Percentiles rank a stretch among this genome's conserved stretches.
phyloP scores from a whole-genome alignment of 345 rosid species.

The Corchorus capsularis region DNA sequence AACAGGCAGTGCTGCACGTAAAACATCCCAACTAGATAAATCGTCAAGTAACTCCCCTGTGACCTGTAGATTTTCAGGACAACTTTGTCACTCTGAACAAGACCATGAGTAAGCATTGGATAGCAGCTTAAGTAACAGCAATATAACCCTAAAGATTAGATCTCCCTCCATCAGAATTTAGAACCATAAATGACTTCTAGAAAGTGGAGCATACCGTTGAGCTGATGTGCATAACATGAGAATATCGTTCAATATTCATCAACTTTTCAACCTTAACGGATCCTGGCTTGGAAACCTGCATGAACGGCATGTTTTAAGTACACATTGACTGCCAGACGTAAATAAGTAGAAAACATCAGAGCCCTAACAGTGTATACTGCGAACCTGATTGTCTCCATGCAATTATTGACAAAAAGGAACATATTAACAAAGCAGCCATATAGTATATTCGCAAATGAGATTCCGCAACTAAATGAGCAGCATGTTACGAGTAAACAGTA shows the following conservation, averaged over 20 bases:
- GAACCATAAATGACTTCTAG: background rate
- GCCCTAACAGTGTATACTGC: background rate
- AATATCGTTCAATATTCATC: slow-evolving; percentile 85
- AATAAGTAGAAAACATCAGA: background rate
- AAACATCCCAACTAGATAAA: slow-evolving; percentile 85
- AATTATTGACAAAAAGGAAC: background rate
- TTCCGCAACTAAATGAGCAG: background rate
- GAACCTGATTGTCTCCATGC: background rate
- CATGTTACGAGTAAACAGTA: background rate
- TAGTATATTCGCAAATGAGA: background rate
- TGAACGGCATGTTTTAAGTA: slow-evolving; percentile 8
- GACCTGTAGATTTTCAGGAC: slow-evolving; percentile 47
- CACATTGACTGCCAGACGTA: background rate
- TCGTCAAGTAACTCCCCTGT: slow-evolving; percentile 77
- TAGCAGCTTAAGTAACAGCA: background rate
- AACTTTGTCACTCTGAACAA: background rate
- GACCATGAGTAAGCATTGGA: background rate
- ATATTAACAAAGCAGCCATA: background rate
- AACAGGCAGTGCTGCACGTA: slow-evolving; percentile 90
- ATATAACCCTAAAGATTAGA: background rate
- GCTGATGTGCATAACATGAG: slow-evolving; percentile 98
- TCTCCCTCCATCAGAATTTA: background rate
- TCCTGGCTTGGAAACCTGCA: slow-evolving; percentile 82
- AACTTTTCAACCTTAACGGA: slow-evolving; percentile 91
- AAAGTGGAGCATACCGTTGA: slow-evolving; percentile 62